phyloP scores from a whole-genome alignment of 1,284 basidiomycete species.

The Phellopilus nigrolimitatus region DNA sequence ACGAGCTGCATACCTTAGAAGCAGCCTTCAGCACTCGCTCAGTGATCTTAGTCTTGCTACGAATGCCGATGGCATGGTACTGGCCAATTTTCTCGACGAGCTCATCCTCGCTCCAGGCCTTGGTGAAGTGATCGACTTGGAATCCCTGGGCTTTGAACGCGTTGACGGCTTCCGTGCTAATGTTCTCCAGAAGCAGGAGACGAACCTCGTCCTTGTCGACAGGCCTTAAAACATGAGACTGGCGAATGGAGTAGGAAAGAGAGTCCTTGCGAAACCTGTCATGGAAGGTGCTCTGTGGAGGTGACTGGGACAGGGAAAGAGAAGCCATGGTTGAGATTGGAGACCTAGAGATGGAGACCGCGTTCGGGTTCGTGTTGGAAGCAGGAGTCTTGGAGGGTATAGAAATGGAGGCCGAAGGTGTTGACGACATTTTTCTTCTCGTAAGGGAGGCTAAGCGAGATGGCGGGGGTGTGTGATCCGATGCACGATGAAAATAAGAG shows the following conservation, averaged over 20 bases:
- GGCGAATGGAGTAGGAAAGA: constrained; percentile 36
- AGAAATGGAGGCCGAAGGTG: constrained; percentile 5
- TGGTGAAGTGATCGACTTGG: constrained; percentile 87
- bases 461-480: not conserved
- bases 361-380: constrained; percentile 23
- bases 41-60: constrained; percentile 97
- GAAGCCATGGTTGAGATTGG: constrained; percentile 23
- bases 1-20: constrained; percentile 51
- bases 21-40: constrained; percentile 84
- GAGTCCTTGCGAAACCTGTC: constrained; percentile 40
- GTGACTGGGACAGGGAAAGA: constrained; percentile 46
- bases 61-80: constrained; percentile 95
- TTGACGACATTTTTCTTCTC: constrained; percentile 4
- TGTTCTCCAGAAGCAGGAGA: constrained; percentile 91
- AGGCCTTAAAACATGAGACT: constrained; percentile 69
- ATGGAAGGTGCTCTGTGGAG: constrained; percentile 37
- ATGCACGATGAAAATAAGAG: not conserved
- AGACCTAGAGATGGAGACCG: constrained; percentile 40
- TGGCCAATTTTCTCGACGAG: constrained; percentile 81
- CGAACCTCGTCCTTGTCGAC: constrained; percentile 70
- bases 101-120: constrained; percentile 89
- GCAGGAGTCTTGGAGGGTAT: constrained; percentile 3
- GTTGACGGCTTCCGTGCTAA: constrained; percentile 86
- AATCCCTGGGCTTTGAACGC: constrained; percentile 85
- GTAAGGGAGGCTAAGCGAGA: not conserved